phyloP scores from a whole-genome alignment of 805 yeast species.

The Monosporozyma unispora region DNA sequence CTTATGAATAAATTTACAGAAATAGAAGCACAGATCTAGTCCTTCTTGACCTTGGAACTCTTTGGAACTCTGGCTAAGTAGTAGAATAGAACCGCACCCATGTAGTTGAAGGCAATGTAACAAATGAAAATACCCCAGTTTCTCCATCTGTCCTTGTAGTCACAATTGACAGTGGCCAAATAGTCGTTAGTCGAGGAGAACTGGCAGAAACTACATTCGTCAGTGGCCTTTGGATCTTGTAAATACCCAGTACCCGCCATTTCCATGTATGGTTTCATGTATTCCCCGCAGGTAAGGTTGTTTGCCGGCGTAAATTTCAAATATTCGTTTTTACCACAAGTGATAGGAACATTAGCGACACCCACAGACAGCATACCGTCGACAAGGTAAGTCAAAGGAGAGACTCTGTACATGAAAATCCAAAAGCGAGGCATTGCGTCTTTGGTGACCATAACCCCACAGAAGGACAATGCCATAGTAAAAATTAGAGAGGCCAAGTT shows the following conservation, averaged over 20 bases:
- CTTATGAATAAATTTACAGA: not conserved
- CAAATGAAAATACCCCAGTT: slow-evolving; percentile 50
- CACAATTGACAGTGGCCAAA: slow-evolving; percentile 38
- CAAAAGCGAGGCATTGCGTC: slow-evolving; percentile 62
- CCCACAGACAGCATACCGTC: slow-evolving; percentile 47
- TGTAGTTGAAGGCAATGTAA: slow-evolving; percentile 39
- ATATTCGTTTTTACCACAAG: slow-evolving; percentile 42
- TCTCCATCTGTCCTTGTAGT: slow-evolving; percentile 41
- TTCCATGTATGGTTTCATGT: slow-evolving; percentile 33
- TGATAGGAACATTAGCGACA: slow-evolving; percentile 40
- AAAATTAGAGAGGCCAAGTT: slow-evolving; percentile 48
- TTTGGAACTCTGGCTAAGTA: slow-evolving; percentile 73
- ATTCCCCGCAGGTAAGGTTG: slow-evolving; percentile 52
- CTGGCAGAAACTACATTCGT: slow-evolving; percentile 50
- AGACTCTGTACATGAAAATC: slow-evolving; percentile 67
- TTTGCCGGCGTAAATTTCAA: slow-evolving; percentile 42
- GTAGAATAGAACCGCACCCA: slow-evolving; percentile 38
- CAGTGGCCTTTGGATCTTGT: slow-evolving; percentile 40
- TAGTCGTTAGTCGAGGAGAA: slow-evolving; percentile 47
- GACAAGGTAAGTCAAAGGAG: slow-evolving; percentile 63
- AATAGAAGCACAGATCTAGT: not conserved
- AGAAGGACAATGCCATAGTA: slow-evolving; percentile 57
- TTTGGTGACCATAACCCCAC: slow-evolving; percentile 65
- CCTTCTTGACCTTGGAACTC: slow-evolving; percentile 17
- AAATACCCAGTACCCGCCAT: slow-evolving; percentile 39